A percentile compares a stretch with the other conserved stretches of the same genome.
Evolutionary conservation across 352 stramenopile species (phyloP).

Genomic region (Pythium chondricola): DNA sequence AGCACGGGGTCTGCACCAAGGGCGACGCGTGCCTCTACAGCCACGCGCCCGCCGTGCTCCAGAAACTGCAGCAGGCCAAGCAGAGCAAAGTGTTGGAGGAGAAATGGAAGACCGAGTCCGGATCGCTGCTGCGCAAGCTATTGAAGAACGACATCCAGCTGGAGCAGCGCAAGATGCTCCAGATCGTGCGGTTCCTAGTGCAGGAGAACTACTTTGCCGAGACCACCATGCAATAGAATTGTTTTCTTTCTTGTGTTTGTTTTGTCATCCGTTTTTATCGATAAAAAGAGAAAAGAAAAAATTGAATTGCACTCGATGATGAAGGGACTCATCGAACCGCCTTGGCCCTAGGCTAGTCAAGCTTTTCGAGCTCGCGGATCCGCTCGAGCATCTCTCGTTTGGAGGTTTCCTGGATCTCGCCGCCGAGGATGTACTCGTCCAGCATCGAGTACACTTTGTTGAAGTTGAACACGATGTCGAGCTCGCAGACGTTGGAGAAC

Average conservation of each 20-base stretch:
- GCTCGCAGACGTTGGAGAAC: conserved; percentile 98
- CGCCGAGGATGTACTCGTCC: conserved; percentile 94
- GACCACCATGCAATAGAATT: not conserved
- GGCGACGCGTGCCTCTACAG: conserved; percentile 54
- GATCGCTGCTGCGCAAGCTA: conserved; percentile 67
- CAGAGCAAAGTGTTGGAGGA: conserved; percentile 42
- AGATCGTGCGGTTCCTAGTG: conserved; percentile 67
- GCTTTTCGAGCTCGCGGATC: conserved; percentile 90
- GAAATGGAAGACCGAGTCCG: conserved; percentile 57
- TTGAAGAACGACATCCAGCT: conserved; percentile 60
- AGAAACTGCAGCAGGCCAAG: conserved; percentile 25
- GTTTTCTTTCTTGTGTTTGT: not conserved
- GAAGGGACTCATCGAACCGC: too few relatives aligned
- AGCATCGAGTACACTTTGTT: conserved; percentile 95
- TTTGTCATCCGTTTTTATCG: not conserved
- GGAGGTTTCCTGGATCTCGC: conserved; percentile 90
- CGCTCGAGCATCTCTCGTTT: conserved; percentile 91
- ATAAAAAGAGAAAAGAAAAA: too few relatives aligned
- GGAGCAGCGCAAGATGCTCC: conserved; percentile 71
- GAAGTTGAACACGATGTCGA: conserved; percentile 95
- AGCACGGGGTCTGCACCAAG: conserved; percentile 47
- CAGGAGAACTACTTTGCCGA: conserved; percentile 48
- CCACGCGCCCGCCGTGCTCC: conserved; percentile 37
- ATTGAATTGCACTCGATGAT: too few relatives aligned
- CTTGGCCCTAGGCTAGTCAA: too few relatives aligned